Evolutionary conservation across 768 basidiomycete species (phyloP), one percentile per base, ranked within the genome.

Genomic region (Lanmaoa rubissima): DNA sequence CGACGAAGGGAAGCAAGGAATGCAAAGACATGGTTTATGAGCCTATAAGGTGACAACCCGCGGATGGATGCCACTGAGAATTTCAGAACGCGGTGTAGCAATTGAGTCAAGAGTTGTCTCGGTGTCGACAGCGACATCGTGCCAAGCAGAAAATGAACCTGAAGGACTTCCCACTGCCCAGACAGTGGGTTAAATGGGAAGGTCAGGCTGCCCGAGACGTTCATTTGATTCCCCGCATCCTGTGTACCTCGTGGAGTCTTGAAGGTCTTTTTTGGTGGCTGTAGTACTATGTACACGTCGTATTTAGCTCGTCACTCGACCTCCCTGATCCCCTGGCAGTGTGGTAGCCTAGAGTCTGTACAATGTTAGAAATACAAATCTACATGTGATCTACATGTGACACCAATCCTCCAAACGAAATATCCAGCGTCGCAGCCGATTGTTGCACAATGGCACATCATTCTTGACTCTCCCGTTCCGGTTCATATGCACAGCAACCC

Each of bases 401-500:
- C n/a, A 40, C 24, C 28, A 21, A 39, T 17, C n/a, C 26, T 44
- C 51, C 11, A 24, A 40, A 53, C 32, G 32, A 54, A 44, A 64
- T 24, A 51, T 36, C 17, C 26, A 52, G 41, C 35, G 8, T 43
- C 38, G 36, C 28, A 13, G 14, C 5, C 12, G 35, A 7, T 24
- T 44, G 41, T 24, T 10, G 26, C 39, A 3, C n/a, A 36, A 26
- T 13, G 39, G 10, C 17, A n/a, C 9, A 41, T 55, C 46, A 59
- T 21, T 55, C 48, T 41, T 50, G 41, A 24, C 39, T 45, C 11
- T 54, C 41, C 17, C 48, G 42, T 36, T 61, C 66, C 2, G 70
- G 75, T 55, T 84, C 82, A 59, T 78, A 84, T 26, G 71, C 68
- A 40, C 75, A 70, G 59, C 83, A 84, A 14, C 78, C 74, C 43